Percentiles rank a stretch among this genome's conserved stretches.
Conservation (phyloP, 495 filamentous ascomycete genomes). For the Usnea hakonensis region DNA sequence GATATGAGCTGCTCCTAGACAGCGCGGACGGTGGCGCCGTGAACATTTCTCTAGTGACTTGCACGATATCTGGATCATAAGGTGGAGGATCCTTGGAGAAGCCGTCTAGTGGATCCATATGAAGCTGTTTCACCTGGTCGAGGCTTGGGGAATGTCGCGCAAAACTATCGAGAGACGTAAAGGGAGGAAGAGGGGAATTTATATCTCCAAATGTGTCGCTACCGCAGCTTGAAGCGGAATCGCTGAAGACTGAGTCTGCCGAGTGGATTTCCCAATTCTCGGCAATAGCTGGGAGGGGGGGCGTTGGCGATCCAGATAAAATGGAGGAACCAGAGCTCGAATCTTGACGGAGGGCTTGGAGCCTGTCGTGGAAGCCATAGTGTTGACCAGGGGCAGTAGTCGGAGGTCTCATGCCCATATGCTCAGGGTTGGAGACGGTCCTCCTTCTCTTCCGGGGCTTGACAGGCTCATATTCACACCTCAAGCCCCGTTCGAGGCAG, state of each 20-base stretch:
- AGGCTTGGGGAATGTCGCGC: constrained; percentile 23
- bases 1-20: constrained; percentile 26
- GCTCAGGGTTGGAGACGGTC: constrained; percentile 27
- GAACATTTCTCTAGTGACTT: constrained; percentile 23
- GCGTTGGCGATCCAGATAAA: constrained; percentile 26
- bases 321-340: constrained; percentile 28
- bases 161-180: constrained; percentile 25
- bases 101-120: constrained; percentile 25
- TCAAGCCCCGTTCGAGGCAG: constrained; percentile 44
- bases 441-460: constrained; percentile 50
- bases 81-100: constrained; percentile 22
- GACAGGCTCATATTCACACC: constrained; percentile 50
- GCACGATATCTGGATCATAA: constrained; percentile 25
- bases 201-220: constrained; percentile 27
- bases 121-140: constrained; percentile 25
- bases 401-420: constrained; percentile 26
- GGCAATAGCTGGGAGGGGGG: constrained; percentile 26
- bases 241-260: constrained; percentile 28
- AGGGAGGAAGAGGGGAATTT: constrained; percentile 25
- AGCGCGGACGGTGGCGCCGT: constrained; percentile 21
- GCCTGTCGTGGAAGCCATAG: constrained; percentile 25
- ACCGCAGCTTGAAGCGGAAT: constrained; percentile 27
- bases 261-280: constrained; percentile 28
- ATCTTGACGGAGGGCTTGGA: constrained; percentile 28
- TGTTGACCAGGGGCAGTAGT: constrained; percentile 28